Base-by-base conservation (phyloP, 108 stramenopile species). In the Licmophora abbreviata region DNA sequence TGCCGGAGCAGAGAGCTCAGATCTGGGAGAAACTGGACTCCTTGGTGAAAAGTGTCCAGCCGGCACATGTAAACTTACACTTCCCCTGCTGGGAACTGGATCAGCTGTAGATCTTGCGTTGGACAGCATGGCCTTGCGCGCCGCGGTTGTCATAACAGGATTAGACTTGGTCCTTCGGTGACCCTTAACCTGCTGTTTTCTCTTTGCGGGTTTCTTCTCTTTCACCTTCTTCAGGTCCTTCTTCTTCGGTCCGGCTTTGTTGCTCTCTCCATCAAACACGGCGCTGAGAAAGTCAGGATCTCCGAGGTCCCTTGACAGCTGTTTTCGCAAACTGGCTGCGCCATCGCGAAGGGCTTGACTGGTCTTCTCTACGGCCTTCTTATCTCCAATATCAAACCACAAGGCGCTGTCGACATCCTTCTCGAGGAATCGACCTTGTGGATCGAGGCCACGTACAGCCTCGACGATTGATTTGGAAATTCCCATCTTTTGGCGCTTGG, bases 401-500 rank as follows among this genome's bases (percentile, higher is more conserved):
- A 68, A 31, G 1, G 76, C 71, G 0, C 73, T 51, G 10, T 15
- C 43, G 6, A 53, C 60, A 44, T 81, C 76, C 53, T 81, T 81
- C 40, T 87, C 81, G 17, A 88, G 71, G 42, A 88, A 88, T 48
- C 83, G 32, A 7, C 81, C 79, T 48, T 74, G 62, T 53, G 73
- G 70, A 68, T 83, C 51, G 48, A 77, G 24, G 32, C 69, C 44
- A 23, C 83, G 76, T 9, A 85, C 68, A 14, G 83, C 81, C 7
- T 73, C 79, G n/a, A 90, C 88, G 36, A 90, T 85, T 17, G 78
- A 73, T 47, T 82, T 69, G 18, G 78, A 77, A 42, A 90, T 83
- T 28, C 62, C 63, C 69, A 83, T 80, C 67, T 90, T 90, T 44
- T 90, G 71, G 34, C 57, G 66, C 59, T 85, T 85, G 18, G 88